Conservation (phyloP, 495 filamentous ascomycete species). For the Neurospora sp. region DNA sequence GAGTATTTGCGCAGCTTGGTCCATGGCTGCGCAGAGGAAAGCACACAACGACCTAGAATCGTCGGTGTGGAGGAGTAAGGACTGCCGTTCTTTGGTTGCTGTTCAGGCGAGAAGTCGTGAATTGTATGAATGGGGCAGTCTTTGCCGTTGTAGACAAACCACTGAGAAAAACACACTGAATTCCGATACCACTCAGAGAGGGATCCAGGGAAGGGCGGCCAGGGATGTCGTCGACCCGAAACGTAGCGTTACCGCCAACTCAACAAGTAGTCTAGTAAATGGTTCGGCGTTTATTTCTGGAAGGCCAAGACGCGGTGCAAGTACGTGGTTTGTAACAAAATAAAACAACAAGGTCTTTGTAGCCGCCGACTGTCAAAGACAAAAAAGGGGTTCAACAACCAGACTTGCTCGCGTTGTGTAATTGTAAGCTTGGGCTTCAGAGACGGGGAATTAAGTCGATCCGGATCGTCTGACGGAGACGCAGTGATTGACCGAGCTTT, state of each 20-base stretch:
- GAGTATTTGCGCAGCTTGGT: constrained; percentile 29
- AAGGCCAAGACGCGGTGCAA: background rate
- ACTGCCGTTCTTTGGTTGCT: background rate
- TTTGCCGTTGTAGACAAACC: background rate
- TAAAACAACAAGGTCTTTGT: background rate
- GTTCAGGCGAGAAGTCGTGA: background rate
- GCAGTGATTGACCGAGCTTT: background rate
- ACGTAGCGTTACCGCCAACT: background rate
- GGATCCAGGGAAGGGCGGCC: background rate
- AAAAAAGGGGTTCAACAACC: background rate
- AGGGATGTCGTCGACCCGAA: background rate
- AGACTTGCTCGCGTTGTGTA: background rate
- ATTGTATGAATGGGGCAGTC: background rate
- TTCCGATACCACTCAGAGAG: background rate
- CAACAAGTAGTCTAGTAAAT: background rate
- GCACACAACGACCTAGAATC: constrained; percentile 13
- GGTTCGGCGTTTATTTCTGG: background rate
- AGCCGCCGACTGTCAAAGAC: background rate
- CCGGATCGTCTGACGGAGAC: background rate
- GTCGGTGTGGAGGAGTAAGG: constrained; percentile 1
- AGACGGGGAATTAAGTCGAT: background rate
- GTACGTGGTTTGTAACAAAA: background rate
- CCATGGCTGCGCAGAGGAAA: constrained; percentile 24
- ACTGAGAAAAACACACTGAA: background rate
- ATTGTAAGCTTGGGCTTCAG: background rate